These are phyloP conservation scores for Penicillium goetzii DNA, from an alignment of 495 filamentous ascomycete species.

Conservation along the genomic window DNA sequence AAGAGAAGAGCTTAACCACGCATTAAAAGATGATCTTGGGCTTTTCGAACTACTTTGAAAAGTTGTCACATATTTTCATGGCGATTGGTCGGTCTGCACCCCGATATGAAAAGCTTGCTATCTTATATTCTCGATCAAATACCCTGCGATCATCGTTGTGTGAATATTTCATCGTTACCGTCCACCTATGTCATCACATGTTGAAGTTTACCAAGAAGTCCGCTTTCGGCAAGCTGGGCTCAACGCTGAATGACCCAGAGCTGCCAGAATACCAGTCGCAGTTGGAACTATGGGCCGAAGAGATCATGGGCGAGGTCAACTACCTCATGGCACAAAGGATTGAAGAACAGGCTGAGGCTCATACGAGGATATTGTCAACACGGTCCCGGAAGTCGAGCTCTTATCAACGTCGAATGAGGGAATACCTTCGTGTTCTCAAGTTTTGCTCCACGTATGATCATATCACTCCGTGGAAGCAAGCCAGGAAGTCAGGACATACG, in stretches of 20 bases:
- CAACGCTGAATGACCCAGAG: background rate
- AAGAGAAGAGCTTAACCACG: background rate
- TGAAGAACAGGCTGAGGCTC: conserved; percentile 35
- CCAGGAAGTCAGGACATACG: conserved; percentile 44
- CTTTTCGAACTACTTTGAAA: background rate
- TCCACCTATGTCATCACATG: background rate
- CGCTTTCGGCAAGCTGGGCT: background rate
- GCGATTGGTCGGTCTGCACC: background rate
- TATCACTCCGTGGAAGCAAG: conserved; percentile 46
- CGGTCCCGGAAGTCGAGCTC: conserved; percentile 27
- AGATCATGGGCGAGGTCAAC: conserved; percentile 43
- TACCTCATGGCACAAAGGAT: conserved; percentile 35
- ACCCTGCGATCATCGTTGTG: background rate
- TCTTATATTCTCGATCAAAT: conserved; percentile 1
- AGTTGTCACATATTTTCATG: background rate
- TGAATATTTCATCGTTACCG: conserved; percentile 1
- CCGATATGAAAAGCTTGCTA: background rate
- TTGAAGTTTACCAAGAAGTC: background rate
- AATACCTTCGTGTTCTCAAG: conserved; percentile 36
- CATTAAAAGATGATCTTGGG: background rate
- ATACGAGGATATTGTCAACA: conserved; percentile 27
- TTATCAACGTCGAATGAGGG: conserved; percentile 31
- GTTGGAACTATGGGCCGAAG: conserved; percentile 41
- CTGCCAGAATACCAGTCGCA: conserved; percentile 38
- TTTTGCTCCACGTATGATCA: conserved; percentile 47